These are phyloP conservation scores for Epichloe gansuensis DNA, from an alignment of 2,329 filamentous ascomycete genomes.

Conservation along the genomic window DNA sequence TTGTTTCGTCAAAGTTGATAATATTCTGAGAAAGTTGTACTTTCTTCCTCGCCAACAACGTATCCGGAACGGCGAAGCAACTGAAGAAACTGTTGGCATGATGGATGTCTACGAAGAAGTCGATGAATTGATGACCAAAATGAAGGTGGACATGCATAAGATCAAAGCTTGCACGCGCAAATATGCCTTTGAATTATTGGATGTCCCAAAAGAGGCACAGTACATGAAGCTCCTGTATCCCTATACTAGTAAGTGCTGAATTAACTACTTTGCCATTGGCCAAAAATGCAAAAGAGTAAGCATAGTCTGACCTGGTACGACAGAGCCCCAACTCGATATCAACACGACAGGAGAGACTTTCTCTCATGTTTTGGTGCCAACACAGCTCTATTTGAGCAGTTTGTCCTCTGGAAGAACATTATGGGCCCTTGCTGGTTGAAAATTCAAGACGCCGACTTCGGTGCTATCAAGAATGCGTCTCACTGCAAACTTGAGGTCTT, in stretches of 20 bases:
- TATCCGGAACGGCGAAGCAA: constrained; percentile 48
- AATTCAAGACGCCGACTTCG: constrained; percentile 76
- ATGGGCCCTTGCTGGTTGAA: constrained; percentile 98
- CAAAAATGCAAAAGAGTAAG: neutral
- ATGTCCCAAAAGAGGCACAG: constrained; percentile 75
- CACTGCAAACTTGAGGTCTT: constrained; percentile 93
- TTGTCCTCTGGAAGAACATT: constrained; percentile 96
- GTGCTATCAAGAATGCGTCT: constrained; percentile 77
- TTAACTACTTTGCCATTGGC: neutral
- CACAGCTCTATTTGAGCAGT: constrained; percentile 92
- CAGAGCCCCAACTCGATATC: constrained; percentile 57
- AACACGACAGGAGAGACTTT: constrained; percentile 74
- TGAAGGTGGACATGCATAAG: constrained; percentile 82
- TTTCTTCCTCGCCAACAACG: constrained; percentile 70
- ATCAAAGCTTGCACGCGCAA: constrained; percentile 83
- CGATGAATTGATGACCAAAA: constrained; percentile 73
- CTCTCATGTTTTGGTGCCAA: constrained; percentile 84
- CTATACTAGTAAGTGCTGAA: constrained; percentile 52
- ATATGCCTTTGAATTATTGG: constrained; percentile 87
- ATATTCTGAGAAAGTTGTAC: constrained; percentile 82
- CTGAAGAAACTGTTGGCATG: constrained; percentile 71
- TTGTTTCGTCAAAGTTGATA: constrained; percentile 93
- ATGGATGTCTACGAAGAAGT: constrained; percentile 84
- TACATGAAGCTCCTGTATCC: constrained; percentile 96
- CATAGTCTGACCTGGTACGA: constrained; percentile 9